A percentile compares a stretch with the other conserved stretches of the same genome.
These are phyloP conservation scores for Tricholomella constricta DNA, from an alignment of 768 basidiomycete species.

Conservation along the genomic window DNA sequence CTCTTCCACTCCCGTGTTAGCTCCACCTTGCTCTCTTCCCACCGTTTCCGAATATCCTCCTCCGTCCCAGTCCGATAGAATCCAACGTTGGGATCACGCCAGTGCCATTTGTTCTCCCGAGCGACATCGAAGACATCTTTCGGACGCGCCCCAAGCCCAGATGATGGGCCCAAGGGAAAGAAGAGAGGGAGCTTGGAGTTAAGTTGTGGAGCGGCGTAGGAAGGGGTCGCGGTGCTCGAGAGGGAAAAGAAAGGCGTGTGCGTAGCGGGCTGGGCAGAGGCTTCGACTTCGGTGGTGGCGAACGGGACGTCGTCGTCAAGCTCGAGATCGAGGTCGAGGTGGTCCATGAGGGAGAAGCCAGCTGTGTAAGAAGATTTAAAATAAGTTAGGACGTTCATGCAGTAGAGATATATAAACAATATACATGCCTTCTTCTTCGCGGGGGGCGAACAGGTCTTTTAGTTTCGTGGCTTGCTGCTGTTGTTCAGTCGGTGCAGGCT, in stretches of 20 bases:
- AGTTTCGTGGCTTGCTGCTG: slow-evolving; percentile 38
- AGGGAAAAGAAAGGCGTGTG: slow-evolving; percentile 21
- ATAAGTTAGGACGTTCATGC: neutral
- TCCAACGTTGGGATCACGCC: slow-evolving; percentile 40
- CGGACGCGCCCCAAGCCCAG: slow-evolving; percentile 28
- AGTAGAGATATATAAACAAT: neutral
- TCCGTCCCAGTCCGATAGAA: slow-evolving; percentile 55
- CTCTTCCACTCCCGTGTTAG: slow-evolving; percentile 80
- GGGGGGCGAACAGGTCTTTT: slow-evolving; percentile 75
- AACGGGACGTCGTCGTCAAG: slow-evolving; percentile 20
- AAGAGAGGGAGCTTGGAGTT: slow-evolving; percentile 61
- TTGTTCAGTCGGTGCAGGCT: slow-evolving; percentile 6
- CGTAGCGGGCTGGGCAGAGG: slow-evolving; percentile 8
- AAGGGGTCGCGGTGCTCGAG: slow-evolving; percentile 9
- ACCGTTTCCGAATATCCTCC: slow-evolving; percentile 64
- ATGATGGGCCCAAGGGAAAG: slow-evolving; percentile 51
- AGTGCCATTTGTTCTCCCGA: slow-evolving; percentile 50
- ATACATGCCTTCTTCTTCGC: slow-evolving; percentile 61
- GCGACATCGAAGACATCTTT: slow-evolving; percentile 53
- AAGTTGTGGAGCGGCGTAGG: slow-evolving; percentile 33
- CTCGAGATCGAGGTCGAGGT: slow-evolving; percentile 63
- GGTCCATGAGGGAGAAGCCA: slow-evolving; percentile 74
- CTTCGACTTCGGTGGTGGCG: slow-evolving; percentile 13
- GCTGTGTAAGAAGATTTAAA: slow-evolving; percentile 31
- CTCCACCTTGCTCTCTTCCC: slow-evolving; percentile 70